These are phyloP conservation scores for Jatropha curcas DNA, from an alignment of 345 rosid species.

Conservation along the genomic window DNA sequence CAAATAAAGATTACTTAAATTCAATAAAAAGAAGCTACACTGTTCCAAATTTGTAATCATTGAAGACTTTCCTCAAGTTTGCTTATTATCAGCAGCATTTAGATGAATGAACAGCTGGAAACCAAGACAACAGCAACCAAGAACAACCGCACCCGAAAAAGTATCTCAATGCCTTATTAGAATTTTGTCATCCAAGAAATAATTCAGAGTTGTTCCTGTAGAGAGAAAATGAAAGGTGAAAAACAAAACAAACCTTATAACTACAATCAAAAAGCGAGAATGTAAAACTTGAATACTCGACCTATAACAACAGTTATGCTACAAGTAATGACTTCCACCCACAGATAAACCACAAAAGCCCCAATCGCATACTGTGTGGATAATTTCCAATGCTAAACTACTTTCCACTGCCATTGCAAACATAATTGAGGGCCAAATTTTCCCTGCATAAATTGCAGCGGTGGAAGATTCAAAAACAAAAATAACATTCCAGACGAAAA, in stretches of 20 bases:
- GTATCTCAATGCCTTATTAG: conserved; percentile 75
- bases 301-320: conserved; percentile 85
- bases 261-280: not conserved
- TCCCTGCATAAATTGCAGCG: conserved; percentile 35
- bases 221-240: conserved; percentile 3
- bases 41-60: conserved; percentile 26
- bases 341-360: conserved; percentile 92
- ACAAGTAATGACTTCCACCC: conserved; percentile 63
- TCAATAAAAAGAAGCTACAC: conserved; percentile 38
- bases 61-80: conserved; percentile 48
- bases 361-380: conserved; percentile 85
- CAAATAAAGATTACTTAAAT: not conserved
- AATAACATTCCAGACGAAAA: no score
- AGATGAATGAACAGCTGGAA: conserved; percentile 78
- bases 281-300: conserved; percentile 10
- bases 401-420: conserved; percentile 87
- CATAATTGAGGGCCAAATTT: conserved; percentile 72
- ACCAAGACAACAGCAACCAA: conserved; percentile 78
- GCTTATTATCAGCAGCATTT: conserved; percentile 72
- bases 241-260: not conserved
- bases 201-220: conserved; percentile 87
- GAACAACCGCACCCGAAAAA: conserved; percentile 85
- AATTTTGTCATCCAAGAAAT: conserved; percentile 82
- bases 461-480: no score
- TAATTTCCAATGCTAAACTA: conserved; percentile 79